A percentile compares a stretch with the other conserved stretches of the same genome.
Evolutionary conservation across 345 rosid genomes (phyloP).

Genomic region (Eutrema japonicum): DNA sequence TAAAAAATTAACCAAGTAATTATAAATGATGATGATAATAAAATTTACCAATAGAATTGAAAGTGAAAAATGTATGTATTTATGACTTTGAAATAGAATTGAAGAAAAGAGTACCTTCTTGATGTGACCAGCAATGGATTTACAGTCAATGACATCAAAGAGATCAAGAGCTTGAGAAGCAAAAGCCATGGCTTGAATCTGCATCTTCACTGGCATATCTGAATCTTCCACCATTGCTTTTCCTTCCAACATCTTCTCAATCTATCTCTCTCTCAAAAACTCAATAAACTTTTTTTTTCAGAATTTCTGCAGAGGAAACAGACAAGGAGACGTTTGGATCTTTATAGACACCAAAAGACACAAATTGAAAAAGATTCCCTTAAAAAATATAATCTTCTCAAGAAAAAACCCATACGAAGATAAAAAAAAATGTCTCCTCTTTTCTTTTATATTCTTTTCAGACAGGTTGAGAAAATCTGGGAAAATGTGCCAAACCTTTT

Average conservation of each 20-base stretch:
- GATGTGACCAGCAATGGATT: constrained; percentile 66
- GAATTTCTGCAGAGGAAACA: not conserved
- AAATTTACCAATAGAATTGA: not conserved
- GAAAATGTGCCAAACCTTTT: constrained; percentile 34
- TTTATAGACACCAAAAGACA: constrained; percentile 33
- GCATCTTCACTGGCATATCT: constrained; percentile 95
- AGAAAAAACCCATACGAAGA: constrained; percentile 35
- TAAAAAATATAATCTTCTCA: constrained; percentile 21
- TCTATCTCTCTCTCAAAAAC: not conserved
- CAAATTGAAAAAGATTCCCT: constrained; percentile 25
- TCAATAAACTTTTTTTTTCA: not conserved
- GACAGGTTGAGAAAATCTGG: not conserved
- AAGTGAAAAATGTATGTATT: not conserved
- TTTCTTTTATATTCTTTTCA: not conserved
- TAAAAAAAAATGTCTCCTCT: constrained; percentile 27
- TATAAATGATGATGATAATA: not conserved
- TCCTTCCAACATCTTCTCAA: constrained; percentile 67
- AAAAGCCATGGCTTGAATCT: constrained; percentile 77
- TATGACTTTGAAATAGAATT: not conserved
- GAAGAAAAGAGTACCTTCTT: constrained; percentile 54
- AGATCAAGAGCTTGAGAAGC: constrained; percentile 85
- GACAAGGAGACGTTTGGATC: constrained; percentile 28
- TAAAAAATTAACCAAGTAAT: not conserved
- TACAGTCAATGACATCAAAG: constrained; percentile 64
- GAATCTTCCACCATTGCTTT: constrained; percentile 80